Conservation (phyloP, 768 basidiomycete genomes). For the Psilocybe cubensis region DNA sequence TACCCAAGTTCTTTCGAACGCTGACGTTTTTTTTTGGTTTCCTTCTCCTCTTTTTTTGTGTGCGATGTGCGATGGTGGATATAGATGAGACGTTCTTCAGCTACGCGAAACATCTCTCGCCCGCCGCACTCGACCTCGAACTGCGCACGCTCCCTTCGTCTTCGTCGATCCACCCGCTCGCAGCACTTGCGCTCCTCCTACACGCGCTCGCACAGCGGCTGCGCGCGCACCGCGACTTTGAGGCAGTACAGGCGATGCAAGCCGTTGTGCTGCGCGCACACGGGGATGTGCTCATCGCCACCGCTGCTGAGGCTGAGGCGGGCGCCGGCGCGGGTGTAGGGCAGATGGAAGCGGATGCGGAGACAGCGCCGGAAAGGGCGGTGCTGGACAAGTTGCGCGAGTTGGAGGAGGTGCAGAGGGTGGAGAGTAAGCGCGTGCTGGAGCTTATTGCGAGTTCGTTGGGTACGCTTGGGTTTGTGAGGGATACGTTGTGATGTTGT, state of each 20-base stretch:
- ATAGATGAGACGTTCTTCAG: constrained; percentile 83
- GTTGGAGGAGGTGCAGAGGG: constrained; percentile 67
- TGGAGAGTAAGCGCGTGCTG: constrained; percentile 78
- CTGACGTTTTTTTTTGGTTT: neutral
- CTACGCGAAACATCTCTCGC: constrained; percentile 84
- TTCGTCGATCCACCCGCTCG: constrained; percentile 72
- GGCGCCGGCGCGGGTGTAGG: no score
- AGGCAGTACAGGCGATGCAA: constrained; percentile 90
- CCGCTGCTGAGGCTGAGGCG: no score
- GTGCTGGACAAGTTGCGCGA: constrained; percentile 60
- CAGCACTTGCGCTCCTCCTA: constrained; percentile 76
- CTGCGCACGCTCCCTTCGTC: constrained; percentile 76
- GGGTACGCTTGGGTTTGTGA: constrained; percentile 77
- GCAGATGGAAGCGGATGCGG: no score
- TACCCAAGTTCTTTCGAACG: neutral
- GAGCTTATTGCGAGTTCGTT: constrained; percentile 75
- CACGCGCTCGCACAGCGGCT: constrained; percentile 75
- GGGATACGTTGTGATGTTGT: constrained; percentile 68
- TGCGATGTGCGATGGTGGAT: no score
- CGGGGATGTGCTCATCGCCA: constrained; percentile 76
- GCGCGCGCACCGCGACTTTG: constrained; percentile 85
- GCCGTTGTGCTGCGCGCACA: constrained; percentile 86
- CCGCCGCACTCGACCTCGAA: constrained; percentile 91
- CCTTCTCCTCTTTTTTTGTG: no score
- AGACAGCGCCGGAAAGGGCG: constrained; percentile 58